Conservation (phyloP, 495 filamentous ascomycete species). For the Penicillium subrubescens region DNA sequence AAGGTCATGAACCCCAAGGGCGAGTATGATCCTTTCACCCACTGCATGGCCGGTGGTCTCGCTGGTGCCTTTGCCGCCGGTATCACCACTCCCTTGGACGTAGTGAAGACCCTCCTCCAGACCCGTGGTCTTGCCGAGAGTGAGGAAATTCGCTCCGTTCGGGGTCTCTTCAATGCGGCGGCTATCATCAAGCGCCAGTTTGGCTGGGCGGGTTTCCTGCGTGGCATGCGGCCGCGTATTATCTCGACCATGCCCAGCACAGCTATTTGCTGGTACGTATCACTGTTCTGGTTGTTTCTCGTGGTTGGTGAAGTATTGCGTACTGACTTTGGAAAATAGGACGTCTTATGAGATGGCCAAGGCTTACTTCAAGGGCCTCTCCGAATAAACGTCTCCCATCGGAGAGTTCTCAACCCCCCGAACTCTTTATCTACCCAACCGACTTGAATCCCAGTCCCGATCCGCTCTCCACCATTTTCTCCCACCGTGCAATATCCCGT, state of each 20-base stretch:
- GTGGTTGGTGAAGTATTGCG: not conserved
- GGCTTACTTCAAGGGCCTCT: constrained; percentile 63
- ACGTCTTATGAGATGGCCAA: constrained; percentile 81
- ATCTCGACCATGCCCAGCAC: constrained; percentile 98
- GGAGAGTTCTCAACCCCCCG: not conserved
- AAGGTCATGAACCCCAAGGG: constrained; percentile 84
- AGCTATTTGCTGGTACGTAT: constrained; percentile 92
- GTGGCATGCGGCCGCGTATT: constrained; percentile 86
- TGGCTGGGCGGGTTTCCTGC: constrained; percentile 85
- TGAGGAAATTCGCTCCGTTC: constrained; percentile 79
- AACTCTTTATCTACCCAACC: too few species aligned
- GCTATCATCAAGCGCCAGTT: constrained; percentile 81
- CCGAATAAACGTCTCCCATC: constrained; percentile 23
- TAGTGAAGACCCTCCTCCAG: constrained; percentile 96
- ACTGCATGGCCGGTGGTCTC: constrained; percentile 87
- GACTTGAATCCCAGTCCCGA: constrained; percentile 12
- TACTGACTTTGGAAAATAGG: constrained; percentile 48
- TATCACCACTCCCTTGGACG: constrained; percentile 92
- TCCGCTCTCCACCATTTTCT: constrained; percentile 3
- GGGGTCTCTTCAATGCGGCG: constrained; percentile 79
- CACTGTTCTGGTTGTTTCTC: constrained; percentile 19
- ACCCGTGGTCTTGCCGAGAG: constrained; percentile 83
- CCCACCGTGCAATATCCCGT: constrained; percentile 5
- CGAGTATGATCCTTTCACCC: constrained; percentile 88
- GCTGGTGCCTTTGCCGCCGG: constrained; percentile 93